Evolutionary conservation across 2,329 filamentous ascomycete species (phyloP).

Genomic region (Pseudogymnoascus sp.): DNA sequence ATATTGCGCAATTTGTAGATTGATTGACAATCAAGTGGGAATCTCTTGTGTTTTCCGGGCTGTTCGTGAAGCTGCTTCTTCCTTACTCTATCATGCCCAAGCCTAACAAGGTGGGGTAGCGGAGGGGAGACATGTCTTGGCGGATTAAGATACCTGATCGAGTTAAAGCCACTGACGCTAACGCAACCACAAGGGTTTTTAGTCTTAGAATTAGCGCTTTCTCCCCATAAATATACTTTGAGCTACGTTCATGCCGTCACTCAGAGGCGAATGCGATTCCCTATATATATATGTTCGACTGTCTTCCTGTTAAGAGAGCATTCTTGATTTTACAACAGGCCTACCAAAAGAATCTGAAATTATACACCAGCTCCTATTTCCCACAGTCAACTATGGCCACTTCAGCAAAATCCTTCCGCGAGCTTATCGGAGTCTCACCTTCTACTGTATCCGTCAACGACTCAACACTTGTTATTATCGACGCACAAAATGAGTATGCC

Average conservation of each 20-base stretch:
- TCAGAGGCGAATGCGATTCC: not conserved
- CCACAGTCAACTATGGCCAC: not conserved
- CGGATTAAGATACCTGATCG: not conserved
- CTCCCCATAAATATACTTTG: not conserved
- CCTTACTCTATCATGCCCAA: too few relatives aligned
- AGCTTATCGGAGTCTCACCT: conserved; percentile 40
- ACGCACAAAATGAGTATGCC: conserved; percentile 59
- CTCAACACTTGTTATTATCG: conserved; percentile 57
- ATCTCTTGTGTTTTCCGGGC: too few relatives aligned
- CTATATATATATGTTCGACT: not conserved
- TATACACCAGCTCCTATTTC: not conserved
- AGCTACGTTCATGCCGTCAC: not conserved
- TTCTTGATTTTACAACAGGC: not conserved
- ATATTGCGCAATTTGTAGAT: too few relatives aligned
- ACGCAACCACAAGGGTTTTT: not conserved
- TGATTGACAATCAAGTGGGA: too few relatives aligned
- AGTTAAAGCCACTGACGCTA: not conserved
- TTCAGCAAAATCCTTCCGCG: conserved; percentile 20
- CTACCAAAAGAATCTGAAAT: not conserved
- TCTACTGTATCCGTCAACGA: conserved; percentile 49
- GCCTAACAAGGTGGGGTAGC: too few relatives aligned
- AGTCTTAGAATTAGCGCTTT: not conserved
- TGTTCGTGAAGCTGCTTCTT: too few relatives aligned
- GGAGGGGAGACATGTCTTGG: not conserved
- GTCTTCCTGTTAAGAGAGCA: not conserved